Percentiles rank a stretch among this genome's conserved stretches.
phyloP scores from a whole-genome alignment of 768 basidiomycete species.

The Glaciozyma antarctica region DNA sequence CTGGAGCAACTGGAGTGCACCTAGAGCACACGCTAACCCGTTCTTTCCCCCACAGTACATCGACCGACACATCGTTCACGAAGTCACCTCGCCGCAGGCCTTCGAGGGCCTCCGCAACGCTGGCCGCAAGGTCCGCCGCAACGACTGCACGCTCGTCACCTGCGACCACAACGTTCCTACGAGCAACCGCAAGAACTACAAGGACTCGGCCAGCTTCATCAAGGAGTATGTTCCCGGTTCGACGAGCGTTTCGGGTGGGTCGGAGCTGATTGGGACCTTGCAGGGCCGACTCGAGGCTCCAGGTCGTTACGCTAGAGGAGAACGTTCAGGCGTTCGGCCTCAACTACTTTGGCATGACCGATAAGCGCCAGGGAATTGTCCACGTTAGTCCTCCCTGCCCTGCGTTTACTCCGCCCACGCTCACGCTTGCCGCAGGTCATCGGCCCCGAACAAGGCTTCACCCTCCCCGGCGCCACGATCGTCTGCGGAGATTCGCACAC shows the following conservation, averaged over 20 bases:
- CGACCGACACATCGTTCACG: conserved; percentile 60
- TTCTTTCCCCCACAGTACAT: no score
- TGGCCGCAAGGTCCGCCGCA: conserved; percentile 63
- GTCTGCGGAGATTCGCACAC: conserved; percentile 93
- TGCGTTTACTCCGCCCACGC: background rate
- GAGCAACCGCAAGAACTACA: conserved; percentile 45
- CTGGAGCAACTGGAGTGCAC: no score
- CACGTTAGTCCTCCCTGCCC: conserved; percentile 25
- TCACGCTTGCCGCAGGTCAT: conserved; percentile 63
- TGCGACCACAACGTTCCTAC: conserved; percentile 42
- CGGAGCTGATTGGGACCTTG: background rate
- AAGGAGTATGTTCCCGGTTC: conserved; percentile 45
- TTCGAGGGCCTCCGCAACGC: conserved; percentile 46
- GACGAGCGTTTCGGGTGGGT: background rate
- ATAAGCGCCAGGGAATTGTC: conserved; percentile 62
- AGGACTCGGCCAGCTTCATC: conserved; percentile 61
- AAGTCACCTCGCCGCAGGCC: conserved; percentile 89
- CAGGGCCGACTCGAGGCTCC: conserved; percentile 63
- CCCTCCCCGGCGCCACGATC: conserved; percentile 47
- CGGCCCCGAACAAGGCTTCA: conserved; percentile 89
- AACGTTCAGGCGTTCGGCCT: conserved; percentile 86
- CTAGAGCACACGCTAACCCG: no score
- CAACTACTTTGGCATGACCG: conserved; percentile 84
- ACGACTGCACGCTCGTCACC: conserved; percentile 81
- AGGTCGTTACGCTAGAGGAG: conserved; percentile 71